phyloP scores from a whole-genome alignment of 2,329 filamentous ascomycete genomes.

The Apiospora sp. region DNA sequence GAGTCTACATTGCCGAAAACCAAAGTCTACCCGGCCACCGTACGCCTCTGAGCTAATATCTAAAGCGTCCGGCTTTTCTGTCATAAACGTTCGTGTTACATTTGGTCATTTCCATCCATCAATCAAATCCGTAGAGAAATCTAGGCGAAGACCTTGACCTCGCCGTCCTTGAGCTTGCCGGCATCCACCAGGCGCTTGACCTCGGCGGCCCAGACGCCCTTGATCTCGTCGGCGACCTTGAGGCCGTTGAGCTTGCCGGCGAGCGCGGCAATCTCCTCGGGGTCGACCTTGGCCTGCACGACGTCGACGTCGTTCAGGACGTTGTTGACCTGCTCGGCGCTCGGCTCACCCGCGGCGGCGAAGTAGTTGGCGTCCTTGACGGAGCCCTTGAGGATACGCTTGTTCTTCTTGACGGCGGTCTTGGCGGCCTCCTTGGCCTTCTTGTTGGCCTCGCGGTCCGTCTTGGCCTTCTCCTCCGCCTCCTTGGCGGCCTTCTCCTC shows the following conservation, averaged over 20 bases:
- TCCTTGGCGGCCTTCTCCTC: slow-evolving; percentile 82
- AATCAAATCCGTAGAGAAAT: background rate
- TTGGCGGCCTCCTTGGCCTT: slow-evolving; percentile 99
- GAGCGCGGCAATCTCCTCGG: slow-evolving; percentile 87
- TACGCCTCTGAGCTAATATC: background rate
- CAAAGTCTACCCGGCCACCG: slow-evolving; percentile 10
- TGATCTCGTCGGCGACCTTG: slow-evolving; percentile 85
- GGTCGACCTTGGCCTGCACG: slow-evolving; percentile 86
- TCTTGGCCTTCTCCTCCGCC: slow-evolving; percentile 87
- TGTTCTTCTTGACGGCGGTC: slow-evolving; percentile 99
- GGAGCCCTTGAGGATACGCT: slow-evolving; percentile 91
- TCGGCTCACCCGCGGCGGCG: slow-evolving; percentile 68
- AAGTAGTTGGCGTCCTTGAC: slow-evolving; percentile 99
- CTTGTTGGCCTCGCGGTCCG: slow-evolving; percentile 82
- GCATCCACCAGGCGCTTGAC: slow-evolving; percentile 78
- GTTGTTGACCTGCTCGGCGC: slow-evolving; percentile 80
- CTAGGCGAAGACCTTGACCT: slow-evolving; percentile 70
- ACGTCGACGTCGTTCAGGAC: slow-evolving; percentile 87
- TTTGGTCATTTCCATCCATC: background rate
- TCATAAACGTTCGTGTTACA: slow-evolving; percentile 9
- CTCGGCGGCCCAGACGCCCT: slow-evolving; percentile 81
- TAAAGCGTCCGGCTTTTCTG: background rate
- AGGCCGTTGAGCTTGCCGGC: slow-evolving; percentile 81
- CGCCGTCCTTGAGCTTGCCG: slow-evolving; percentile 86
- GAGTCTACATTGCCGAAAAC: slow-evolving; percentile 14